A percentile compares a stretch with the other conserved stretches of the same genome.
These are phyloP conservation scores for Phaeoacremonium minimum DNA, from an alignment of 2,329 filamentous ascomycete genomes.

Conservation along the genomic window DNA sequence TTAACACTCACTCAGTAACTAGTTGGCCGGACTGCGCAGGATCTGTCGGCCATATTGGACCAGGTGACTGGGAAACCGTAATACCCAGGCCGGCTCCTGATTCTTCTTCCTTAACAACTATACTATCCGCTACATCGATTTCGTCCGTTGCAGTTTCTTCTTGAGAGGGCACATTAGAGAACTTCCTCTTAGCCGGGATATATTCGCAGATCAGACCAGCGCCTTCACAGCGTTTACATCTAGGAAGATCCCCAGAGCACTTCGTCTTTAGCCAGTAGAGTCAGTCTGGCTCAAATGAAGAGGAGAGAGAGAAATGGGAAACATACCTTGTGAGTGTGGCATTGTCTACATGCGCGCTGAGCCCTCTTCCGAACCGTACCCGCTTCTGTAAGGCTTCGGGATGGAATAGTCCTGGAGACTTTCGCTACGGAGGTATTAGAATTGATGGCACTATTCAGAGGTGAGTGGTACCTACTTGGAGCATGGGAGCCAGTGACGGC, in stretches of 20 bases:
- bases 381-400: constrained; percentile 34
- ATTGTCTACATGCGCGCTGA: constrained; percentile 35
- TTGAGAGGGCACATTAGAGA: constrained; percentile 23
- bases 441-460: background rate
- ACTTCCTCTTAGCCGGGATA: constrained; percentile 30
- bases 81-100: constrained; percentile 2
- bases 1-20: background rate
- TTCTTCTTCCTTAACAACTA: background rate
- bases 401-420: constrained; percentile 31
- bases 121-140: constrained; percentile 2
- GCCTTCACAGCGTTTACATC: constrained; percentile 30
- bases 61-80: constrained; percentile 2
- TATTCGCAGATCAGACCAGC: constrained; percentile 33
- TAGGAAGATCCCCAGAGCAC: constrained; percentile 34
- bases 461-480: too few relatives aligned
- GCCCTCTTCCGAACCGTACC: constrained; percentile 35
- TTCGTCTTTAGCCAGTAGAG: constrained; percentile 22
- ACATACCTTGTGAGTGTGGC: constrained; percentile 31
- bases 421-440: constrained; percentile 14
- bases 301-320: background rate
- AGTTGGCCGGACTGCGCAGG: background rate
- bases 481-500: background rate
- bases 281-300: background rate
- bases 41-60: constrained; percentile 1
- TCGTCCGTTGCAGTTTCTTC: too few relatives aligned